Evolutionary conservation across 1,139 yeast species (phyloP).

Genomic region (Pichia sp.): DNA sequence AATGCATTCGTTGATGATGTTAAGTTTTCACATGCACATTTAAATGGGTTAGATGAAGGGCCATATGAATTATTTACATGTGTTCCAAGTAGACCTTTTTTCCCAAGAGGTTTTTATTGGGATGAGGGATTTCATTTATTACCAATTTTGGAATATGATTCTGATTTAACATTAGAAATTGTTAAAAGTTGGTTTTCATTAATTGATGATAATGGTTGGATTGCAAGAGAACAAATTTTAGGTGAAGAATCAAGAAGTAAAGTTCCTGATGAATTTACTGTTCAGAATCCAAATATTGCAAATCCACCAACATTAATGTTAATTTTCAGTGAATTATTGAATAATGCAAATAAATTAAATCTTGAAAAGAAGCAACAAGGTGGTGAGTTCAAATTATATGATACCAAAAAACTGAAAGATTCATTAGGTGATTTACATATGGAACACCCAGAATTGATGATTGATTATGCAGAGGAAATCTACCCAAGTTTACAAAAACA

Average conservation of each 20-base stretch:
- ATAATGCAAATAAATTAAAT: conserved; percentile 34
- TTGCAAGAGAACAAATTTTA: conserved; percentile 88
- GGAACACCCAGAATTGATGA: conserved; percentile 54
- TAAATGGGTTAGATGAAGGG: conserved; percentile 53
- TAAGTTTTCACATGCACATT: conserved; percentile 47
- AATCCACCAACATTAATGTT: conserved; percentile 94
- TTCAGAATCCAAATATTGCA: conserved; percentile 85
- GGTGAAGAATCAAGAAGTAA: conserved; percentile 87
- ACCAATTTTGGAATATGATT: conserved; percentile 76
- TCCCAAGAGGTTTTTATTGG: conserved; percentile 98
- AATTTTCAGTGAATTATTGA: conserved; percentile 63
- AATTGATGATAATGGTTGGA: conserved; percentile 92
- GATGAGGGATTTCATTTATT: conserved; percentile 95
- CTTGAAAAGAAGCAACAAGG: not conserved
- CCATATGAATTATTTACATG: conserved; percentile 70
- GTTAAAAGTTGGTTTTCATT: conserved; percentile 81
- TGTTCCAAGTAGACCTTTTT: conserved; percentile 89
- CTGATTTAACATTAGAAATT: conserved; percentile 76
- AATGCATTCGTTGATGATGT: conserved; percentile 61
- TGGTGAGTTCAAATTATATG: not conserved
- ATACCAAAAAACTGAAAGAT: conserved; percentile 19
- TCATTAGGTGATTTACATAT: conserved; percentile 47
- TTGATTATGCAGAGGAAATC: conserved; percentile 53
- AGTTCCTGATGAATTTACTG: conserved; percentile 81
- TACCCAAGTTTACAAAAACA: conserved; percentile 76